Evolutionary conservation across 1,139 yeast species (phyloP).

Genomic region (Saccharomyces uvarum): DNA sequence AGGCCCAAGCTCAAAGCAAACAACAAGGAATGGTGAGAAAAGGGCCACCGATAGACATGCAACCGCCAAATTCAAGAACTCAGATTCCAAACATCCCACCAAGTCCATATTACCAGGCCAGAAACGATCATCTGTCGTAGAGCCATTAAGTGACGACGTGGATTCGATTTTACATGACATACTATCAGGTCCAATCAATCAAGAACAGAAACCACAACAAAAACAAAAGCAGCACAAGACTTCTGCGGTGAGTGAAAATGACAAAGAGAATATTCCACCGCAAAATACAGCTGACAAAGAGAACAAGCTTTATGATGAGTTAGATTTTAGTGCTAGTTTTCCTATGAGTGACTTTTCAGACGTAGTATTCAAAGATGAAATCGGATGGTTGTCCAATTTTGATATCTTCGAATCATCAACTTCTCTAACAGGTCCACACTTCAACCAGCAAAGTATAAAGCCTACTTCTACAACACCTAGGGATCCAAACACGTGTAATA

Average conservation of each 20-base stretch:
- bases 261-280: constrained; percentile 31
- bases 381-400: constrained; percentile 24
- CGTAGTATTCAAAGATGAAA: constrained; percentile 12
- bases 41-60: not conserved
- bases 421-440: not conserved
- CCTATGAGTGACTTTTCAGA: constrained; percentile 18
- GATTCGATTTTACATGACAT: not conserved
- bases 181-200: not conserved
- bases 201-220: not conserved
- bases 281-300: not conserved
- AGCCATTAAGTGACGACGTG: not conserved
- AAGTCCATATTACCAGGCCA: not conserved
- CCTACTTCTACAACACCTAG: constrained; percentile 33
- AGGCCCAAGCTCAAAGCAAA: not conserved
- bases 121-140: not conserved
- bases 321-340: constrained; percentile 10
- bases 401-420: constrained; percentile 15
- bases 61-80: not conserved
- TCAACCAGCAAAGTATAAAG: constrained; percentile 7
- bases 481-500: constrained; percentile 37
- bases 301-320: not conserved
- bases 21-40: not conserved
- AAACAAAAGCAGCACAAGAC: constrained; percentile 1
- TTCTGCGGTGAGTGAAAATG: constrained; percentile 11
- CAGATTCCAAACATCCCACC: not conserved